Conservation (phyloP, 2,329 filamentous ascomycete genomes). For the Cladosporium sp. region DNA sequence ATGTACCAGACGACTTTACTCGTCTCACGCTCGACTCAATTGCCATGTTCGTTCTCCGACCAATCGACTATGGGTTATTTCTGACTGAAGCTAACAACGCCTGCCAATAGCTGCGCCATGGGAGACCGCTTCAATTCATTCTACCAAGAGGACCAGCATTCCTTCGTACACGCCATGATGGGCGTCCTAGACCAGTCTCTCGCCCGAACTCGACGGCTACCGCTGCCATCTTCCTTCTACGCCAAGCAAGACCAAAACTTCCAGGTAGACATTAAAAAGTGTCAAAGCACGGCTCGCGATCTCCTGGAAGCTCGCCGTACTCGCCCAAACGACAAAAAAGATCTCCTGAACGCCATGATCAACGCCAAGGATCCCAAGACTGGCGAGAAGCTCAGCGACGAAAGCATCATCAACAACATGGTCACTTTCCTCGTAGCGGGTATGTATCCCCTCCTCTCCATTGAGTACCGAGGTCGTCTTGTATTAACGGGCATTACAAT, state of each 20-base stretch:
- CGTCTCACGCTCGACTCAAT: slow-evolving; percentile 71
- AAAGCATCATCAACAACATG: slow-evolving; percentile 67
- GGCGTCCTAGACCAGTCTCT: slow-evolving; percentile 43
- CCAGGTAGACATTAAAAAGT: slow-evolving; percentile 21
- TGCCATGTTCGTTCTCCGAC: slow-evolving; percentile 48
- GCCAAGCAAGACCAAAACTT: slow-evolving; percentile 7
- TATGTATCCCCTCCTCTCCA: slow-evolving; percentile 27
- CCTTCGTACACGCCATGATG: slow-evolving; percentile 68
- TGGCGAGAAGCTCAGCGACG: slow-evolving; percentile 58
- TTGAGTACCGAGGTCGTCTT: neutral
- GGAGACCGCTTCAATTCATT: slow-evolving; percentile 74
- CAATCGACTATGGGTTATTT: neutral
- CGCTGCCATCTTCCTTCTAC: neutral
- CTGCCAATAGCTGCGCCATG: slow-evolving; percentile 57
- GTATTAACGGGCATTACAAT: neutral
- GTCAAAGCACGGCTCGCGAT: slow-evolving; percentile 25
- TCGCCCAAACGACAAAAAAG: slow-evolving; percentile 39
- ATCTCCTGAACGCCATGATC: slow-evolving; percentile 63
- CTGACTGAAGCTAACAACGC: slow-evolving; percentile 45
- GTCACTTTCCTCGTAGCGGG: slow-evolving; percentile 65
- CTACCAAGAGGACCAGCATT: slow-evolving; percentile 67
- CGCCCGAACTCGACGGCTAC: neutral
- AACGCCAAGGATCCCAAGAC: slow-evolving; percentile 64
- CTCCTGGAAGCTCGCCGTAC: slow-evolving; percentile 8
- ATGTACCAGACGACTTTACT: slow-evolving; percentile 68